These are phyloP conservation scores for Phytophthora syringae DNA, from an alignment of 352 stramenopile genomes.

Conservation along the genomic window DNA sequence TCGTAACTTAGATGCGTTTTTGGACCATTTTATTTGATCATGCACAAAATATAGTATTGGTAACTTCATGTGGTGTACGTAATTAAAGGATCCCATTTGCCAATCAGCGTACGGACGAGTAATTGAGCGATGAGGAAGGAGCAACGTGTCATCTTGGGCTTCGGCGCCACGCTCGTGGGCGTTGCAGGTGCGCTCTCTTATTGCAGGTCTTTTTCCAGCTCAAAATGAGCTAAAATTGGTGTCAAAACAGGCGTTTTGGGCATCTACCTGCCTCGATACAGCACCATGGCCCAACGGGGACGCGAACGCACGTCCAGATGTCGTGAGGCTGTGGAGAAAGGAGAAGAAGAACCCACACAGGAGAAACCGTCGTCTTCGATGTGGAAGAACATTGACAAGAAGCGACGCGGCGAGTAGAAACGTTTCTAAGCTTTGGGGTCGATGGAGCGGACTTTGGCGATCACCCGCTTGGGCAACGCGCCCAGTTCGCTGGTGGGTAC, in stretches of 20 bases:
- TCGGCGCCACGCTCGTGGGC: conserved; percentile 41
- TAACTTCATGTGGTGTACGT: not conserved
- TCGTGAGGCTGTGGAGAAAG: conserved; percentile 18
- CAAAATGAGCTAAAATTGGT: not conserved
- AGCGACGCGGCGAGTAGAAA: conserved; percentile 29
- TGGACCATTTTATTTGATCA: too few species aligned
- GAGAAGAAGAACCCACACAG: not conserved
- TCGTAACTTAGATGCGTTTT: too few species aligned
- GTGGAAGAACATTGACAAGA: conserved; percentile 60
- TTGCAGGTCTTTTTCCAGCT: not conserved
- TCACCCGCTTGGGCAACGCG: conserved; percentile 45
- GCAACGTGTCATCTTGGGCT: conserved; percentile 40
- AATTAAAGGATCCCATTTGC: too few species aligned
- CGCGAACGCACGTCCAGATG: conserved; percentile 40
- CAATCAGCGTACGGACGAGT: too few species aligned
- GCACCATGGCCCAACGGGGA: conserved; percentile 42
- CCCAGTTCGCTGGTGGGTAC: conserved; percentile 48
- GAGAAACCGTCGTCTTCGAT: conserved; percentile 45
- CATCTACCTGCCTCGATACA: conserved; percentile 56
- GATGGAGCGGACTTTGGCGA: conserved; percentile 53
- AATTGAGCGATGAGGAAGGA: conserved; percentile 35
- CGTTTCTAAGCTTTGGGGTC: conserved; percentile 21
- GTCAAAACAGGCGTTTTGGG: conserved; percentile 28
- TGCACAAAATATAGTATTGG: too few species aligned
- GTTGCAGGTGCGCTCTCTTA: conserved; percentile 30